Evolutionary conservation across 352 stramenopile species (phyloP).

Genomic region (Aphanomyces stellatus): DNA sequence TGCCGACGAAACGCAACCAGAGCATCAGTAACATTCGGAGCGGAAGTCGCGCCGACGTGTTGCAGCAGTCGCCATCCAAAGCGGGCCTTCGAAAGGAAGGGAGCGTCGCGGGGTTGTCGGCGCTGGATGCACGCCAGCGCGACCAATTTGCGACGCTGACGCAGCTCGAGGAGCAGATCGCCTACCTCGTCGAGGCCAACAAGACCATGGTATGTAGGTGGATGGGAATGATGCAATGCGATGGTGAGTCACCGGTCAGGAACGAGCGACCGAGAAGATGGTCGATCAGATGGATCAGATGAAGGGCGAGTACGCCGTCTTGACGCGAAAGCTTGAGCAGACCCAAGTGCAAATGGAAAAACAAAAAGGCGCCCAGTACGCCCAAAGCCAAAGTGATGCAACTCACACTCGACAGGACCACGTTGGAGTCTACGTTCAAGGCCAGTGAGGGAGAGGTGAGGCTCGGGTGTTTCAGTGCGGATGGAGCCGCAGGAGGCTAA

Average conservation of each 20-base stretch:
- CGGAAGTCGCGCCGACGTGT: background rate
- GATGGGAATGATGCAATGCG: background rate
- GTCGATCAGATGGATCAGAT: conserved; percentile 9
- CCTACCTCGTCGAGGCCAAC: background rate
- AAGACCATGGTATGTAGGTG: background rate
- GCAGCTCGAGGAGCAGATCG: background rate
- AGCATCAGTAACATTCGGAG: background rate
- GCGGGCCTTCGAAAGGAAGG: background rate
- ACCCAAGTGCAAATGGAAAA: conserved; percentile 1
- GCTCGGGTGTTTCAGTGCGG: background rate
- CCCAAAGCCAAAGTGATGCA: no score
- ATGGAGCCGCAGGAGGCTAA: background rate
- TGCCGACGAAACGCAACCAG: no score
- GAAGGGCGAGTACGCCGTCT: background rate
- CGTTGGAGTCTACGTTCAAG: conserved; percentile 5
- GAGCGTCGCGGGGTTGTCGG: background rate
- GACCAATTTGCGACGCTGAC: background rate
- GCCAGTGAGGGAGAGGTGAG: conserved; percentile 1
- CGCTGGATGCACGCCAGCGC: background rate
- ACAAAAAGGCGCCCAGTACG: conserved; percentile 6
- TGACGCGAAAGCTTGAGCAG: conserved; percentile 2
- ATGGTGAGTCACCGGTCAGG: background rate
- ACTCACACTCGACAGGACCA: background rate
- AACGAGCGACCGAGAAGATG: conserved; percentile 5
- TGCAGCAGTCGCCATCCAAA: background rate